Conservation (phyloP, 2,329 filamentous ascomycete genomes). For the Pseudomassariella vexata region DNA sequence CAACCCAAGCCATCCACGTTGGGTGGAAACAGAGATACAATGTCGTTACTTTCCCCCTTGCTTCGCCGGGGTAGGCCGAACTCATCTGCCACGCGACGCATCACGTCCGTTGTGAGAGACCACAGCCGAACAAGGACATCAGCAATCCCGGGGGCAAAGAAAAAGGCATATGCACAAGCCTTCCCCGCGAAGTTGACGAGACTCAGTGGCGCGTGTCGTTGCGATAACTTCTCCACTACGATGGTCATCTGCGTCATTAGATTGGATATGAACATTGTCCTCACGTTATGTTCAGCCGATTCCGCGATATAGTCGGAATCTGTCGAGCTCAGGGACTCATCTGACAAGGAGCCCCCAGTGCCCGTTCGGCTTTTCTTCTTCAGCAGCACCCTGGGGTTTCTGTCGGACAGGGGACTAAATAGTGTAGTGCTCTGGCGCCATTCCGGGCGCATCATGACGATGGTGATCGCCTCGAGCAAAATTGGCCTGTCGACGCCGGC, state of each 20-base stretch:
- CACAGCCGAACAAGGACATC: slow-evolving; percentile 80
- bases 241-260: slow-evolving; percentile 77
- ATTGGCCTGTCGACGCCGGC: slow-evolving; percentile 78
- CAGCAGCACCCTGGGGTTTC: slow-evolving; percentile 40
- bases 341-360: slow-evolving; percentile 53
- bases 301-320: slow-evolving; percentile 40
- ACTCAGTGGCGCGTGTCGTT: slow-evolving; percentile 60
- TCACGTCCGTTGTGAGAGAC: slow-evolving; percentile 61
- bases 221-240: slow-evolving; percentile 83
- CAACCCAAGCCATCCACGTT: slow-evolving; percentile 52
- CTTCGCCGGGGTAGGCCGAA: slow-evolving; percentile 56
- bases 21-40: slow-evolving; percentile 65
- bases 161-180: slow-evolving; percentile 87
- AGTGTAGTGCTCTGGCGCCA: slow-evolving; percentile 72
- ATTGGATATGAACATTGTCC: slow-evolving; percentile 80
- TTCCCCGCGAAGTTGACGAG: slow-evolving; percentile 84
- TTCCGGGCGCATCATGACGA: slow-evolving; percentile 83
- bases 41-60: slow-evolving; percentile 54
- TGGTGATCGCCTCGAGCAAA: slow-evolving; percentile 70
- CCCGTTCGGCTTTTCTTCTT: slow-evolving; percentile 40
- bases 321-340: slow-evolving; percentile 59
- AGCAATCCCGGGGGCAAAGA: slow-evolving; percentile 81
- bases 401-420: slow-evolving; percentile 57
- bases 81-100: slow-evolving; percentile 67
- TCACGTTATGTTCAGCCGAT: slow-evolving; percentile 82